Evolutionary conservation across 2,329 filamentous ascomycete species (phyloP).

Genomic region (Ophiosphaerella narmari): DNA sequence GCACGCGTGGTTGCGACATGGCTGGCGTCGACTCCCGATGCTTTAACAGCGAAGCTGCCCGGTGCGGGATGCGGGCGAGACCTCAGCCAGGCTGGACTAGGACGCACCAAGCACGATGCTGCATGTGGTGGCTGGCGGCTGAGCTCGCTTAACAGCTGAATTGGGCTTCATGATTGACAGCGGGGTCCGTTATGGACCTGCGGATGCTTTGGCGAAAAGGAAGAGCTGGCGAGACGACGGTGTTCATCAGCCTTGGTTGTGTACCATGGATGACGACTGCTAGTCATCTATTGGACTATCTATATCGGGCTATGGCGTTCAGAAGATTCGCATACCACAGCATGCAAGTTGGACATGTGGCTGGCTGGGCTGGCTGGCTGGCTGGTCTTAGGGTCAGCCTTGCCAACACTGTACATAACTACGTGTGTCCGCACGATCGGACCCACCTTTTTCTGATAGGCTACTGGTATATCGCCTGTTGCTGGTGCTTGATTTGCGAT

Average conservation of each 20-base stretch:
- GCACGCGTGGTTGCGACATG: not conserved
- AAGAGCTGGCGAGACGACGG: too few species aligned
- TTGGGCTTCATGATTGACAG: not conserved
- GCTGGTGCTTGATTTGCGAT: not conserved
- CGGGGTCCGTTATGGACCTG: not conserved
- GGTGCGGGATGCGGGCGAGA: conserved; percentile 3
- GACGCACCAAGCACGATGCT: not conserved
- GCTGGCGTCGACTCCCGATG: not conserved
- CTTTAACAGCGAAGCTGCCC: not conserved
- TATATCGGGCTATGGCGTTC: too few species aligned
- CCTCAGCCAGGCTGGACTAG: conserved; percentile 5
- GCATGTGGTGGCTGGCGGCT: conserved; percentile 2
- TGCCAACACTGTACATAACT: too few species aligned
- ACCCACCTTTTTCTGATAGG: not conserved
- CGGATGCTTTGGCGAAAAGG: too few species aligned
- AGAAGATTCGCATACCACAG: too few species aligned
- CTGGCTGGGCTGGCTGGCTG: too few species aligned
- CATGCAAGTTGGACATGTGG: too few species aligned
- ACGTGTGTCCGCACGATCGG: not conserved
- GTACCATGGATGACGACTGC: too few species aligned
- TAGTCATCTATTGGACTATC: too few species aligned
- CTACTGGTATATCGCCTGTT: not conserved
- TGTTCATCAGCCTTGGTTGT: too few species aligned
- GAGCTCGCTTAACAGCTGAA: conserved; percentile 2
- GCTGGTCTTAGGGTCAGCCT: too few species aligned